These are phyloP conservation scores for Entophlyctis helioformis DNA, from an alignment of 192 early-diverging fungal species.

Conservation along the genomic window DNA sequence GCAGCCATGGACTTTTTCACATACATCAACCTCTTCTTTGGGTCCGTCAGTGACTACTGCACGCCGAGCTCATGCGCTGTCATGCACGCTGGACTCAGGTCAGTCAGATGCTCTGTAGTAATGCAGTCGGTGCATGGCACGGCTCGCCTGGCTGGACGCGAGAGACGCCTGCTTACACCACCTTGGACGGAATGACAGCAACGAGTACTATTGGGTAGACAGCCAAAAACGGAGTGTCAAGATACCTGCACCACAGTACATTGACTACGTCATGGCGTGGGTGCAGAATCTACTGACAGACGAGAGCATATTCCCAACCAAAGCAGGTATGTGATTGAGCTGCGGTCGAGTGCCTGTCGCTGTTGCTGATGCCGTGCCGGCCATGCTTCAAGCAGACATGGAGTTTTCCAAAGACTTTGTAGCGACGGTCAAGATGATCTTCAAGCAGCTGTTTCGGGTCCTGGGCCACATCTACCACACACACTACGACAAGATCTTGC, in stretches of 20 bases:
- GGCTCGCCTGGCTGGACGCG: no score
- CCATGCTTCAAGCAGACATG: conserved; percentile 2
- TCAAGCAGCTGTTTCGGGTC: conserved; percentile 75
- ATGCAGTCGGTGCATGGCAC: background rate
- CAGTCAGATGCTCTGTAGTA: conserved; percentile 4
- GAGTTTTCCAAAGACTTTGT: conserved; percentile 80
- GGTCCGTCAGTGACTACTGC: conserved; percentile 80
- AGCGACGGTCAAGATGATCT: conserved; percentile 55
- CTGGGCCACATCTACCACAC: conserved; percentile 89
- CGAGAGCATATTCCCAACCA: conserved; percentile 87
- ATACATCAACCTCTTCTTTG: conserved; percentile 82
- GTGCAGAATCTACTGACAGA: conserved; percentile 81
- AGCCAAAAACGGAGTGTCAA: conserved; percentile 66
- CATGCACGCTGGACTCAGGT: conserved; percentile 76
- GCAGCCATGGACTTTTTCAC: conserved; percentile 87
- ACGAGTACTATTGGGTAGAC: conserved; percentile 92
- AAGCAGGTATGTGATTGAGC: conserved; percentile 44
- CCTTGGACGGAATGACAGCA: background rate
- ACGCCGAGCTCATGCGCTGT: conserved; percentile 60
- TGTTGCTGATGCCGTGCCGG: background rate
- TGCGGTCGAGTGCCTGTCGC: background rate
- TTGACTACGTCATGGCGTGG: conserved; percentile 82
- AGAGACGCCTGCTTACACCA: no score
- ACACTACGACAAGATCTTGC: conserved; percentile 79
- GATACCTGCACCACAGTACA: conserved; percentile 86